Conservation (phyloP, 345 rosid species). For the Turnera subulata region DNA sequence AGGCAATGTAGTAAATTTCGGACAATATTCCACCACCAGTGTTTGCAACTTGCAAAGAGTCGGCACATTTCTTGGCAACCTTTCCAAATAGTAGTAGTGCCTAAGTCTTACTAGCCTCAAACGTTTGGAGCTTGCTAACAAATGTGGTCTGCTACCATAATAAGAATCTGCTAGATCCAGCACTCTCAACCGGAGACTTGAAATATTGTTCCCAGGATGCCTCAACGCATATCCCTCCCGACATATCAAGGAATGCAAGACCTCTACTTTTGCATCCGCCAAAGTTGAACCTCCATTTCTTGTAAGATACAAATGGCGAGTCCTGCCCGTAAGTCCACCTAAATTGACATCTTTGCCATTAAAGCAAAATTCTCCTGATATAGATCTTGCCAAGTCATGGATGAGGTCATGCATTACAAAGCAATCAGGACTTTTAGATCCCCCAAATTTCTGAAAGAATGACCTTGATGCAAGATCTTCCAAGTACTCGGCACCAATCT, state of each 20-base stretch:
- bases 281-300: not conserved
- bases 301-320: not conserved
- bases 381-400: constrained; percentile 33
- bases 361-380: constrained; percentile 12
- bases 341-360: not conserved
- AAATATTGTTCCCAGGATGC: no score
- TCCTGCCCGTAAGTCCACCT: not conserved
- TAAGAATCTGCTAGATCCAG: no score
- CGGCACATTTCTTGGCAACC: no score
- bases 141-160: no score
- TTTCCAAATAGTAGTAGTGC: no score
- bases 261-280: not conserved
- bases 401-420: constrained; percentile 39
- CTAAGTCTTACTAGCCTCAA: no score
- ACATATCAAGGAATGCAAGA: constrained; percentile 3
- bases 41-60: no score
- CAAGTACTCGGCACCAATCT: not conserved
- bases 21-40: no score
- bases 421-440: not conserved
- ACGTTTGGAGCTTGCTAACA: no score
- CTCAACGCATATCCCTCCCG: not conserved
- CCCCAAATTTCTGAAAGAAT: constrained; percentile 1
- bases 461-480: constrained; percentile 1
- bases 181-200: not conserved
- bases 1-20: no score